Evolutionary conservation across 495 filamentous ascomycete genomes (phyloP), one percentile per base, ranked within the genome.

Genomic region (Choiromyces venosus): DNA sequence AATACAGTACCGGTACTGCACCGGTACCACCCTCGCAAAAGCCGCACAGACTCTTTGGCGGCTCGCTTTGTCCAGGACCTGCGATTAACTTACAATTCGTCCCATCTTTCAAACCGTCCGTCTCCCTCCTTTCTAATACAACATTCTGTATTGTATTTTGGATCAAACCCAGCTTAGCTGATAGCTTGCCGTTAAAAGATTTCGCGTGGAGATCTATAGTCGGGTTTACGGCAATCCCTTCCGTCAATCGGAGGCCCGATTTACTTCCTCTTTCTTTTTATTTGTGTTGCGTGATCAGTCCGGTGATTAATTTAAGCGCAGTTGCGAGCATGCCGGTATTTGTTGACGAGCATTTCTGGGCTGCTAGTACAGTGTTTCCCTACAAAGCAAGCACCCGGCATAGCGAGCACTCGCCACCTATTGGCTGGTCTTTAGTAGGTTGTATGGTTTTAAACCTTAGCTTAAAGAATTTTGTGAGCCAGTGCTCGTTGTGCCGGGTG

Each of bases 11-110:
- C 14, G 21, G 46, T 29, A 56, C 52, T 56, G 25, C 52, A 29
- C 8, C 35, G 42, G 70, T 68, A 69, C 66, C 70, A 42, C 19
- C 38, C 66, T 66, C 67, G 37, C 72, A 56, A 66, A 61, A 77
- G 71, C 66, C 69, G 69, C 75, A 77, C 75, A 67, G 70, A 73
- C 74, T 67, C 64, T 46, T 65, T 65, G 18, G 71, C 66, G 71
- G 74, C 74, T 74, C 38, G 56, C 52, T 66, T 14, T 61, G 4
- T 29, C 25, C 52, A 6, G 25, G 52, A 25, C 52, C 12, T 29
- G 0, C 25, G 25, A 61, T 40, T 70, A 42, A 71, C 37, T 39
- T 44, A 40, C 52, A 36, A 18, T 25, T 65, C 73, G 67, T 77
- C 73, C 52, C 65, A 72, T 76, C 66, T 69, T 69, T 76, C 69